Base-by-base conservation (phyloP, 345 rosid genomes). In the Fremontodendron californicum region DNA sequence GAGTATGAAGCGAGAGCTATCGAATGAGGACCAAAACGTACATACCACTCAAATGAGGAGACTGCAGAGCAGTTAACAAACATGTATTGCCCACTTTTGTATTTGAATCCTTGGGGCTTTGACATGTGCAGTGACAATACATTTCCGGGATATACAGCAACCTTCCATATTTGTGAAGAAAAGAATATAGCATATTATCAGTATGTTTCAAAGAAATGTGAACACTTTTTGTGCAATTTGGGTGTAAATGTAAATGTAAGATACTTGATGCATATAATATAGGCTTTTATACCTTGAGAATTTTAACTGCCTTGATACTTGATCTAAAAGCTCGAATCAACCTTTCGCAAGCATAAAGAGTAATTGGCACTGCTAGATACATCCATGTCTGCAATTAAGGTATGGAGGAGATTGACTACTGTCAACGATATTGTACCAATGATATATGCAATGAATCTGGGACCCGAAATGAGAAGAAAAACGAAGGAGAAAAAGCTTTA, bases 81-180 rank as follows among this genome's bases (percentile, higher is more conserved):
- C 95, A 94, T 94, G 92, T 88, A 94, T 57, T 94, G 98, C 72
- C 98, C 98, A 58, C 98, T 92, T 77, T 88, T 92, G 87, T 94
- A 89, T 82, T 82, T 92, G 86, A 94, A 92, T 4, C 97, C 97
- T 33, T 88, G 89, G 21, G 98, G 98, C 83, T 89, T 92, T 16
- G 96, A 90, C 96, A 92, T 87, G 88, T 87, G 90, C 82, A 94
- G 82, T 33, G 97, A 71, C 77, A 94, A 83, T 0, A 94, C 98
- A 66, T 94, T 92, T 48, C 97, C 97, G 0, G 97, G 98, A 57
- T 93, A 92, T 0, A 93, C 89, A 18, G 95, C 97, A 48, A 93
- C 97, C 93, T 86, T 68, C 52, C 58, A 31, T 5, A 54, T 54
- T 80, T 7, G 71, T 48, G 18, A 74, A 48, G 76, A 60, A 42